Conservation (phyloP, 345 rosid species). For the Kernera saxatilis region DNA sequence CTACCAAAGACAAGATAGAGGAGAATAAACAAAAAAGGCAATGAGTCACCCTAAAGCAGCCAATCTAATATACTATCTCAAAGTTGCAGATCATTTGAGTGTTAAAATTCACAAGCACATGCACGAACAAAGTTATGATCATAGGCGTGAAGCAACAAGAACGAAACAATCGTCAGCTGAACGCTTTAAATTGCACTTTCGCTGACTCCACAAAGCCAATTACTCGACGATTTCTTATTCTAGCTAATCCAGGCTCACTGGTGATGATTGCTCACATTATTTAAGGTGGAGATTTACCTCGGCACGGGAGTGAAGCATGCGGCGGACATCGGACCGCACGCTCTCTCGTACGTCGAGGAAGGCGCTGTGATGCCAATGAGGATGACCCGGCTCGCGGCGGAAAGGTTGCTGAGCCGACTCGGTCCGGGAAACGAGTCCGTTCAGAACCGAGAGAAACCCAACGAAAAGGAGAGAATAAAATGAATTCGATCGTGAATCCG, state of each 20-base stretch:
- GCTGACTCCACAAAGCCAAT: background rate
- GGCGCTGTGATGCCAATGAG: conserved; percentile 99
- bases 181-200: background rate
- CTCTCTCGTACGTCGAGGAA: conserved; percentile 83
- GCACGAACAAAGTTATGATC: conserved; percentile 5
- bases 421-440: conserved; percentile 38
- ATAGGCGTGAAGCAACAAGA: background rate
- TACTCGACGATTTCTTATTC: background rate
- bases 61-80: background rate
- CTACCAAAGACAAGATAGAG: conserved; percentile 34
- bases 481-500: conserved; percentile 8
- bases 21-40: background rate
- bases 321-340: conserved; percentile 88
- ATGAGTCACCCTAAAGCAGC: background rate
- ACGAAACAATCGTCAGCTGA: background rate
- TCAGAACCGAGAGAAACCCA: conserved; percentile 22
- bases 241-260: conserved; percentile 10
- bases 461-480: background rate
- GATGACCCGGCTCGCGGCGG: conserved; percentile 86
- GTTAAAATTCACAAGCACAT: background rate
- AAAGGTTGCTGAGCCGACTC: conserved; percentile 69
- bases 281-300: conserved; percentile 45
- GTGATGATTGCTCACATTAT: background rate
- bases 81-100: conserved; percentile 1
- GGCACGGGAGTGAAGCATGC: conserved; percentile 96